Evolutionary conservation across 2,329 filamentous ascomycete species (phyloP), one percentile per base, ranked within the genome.

Genomic region (Colletotrichum magnum): DNA sequence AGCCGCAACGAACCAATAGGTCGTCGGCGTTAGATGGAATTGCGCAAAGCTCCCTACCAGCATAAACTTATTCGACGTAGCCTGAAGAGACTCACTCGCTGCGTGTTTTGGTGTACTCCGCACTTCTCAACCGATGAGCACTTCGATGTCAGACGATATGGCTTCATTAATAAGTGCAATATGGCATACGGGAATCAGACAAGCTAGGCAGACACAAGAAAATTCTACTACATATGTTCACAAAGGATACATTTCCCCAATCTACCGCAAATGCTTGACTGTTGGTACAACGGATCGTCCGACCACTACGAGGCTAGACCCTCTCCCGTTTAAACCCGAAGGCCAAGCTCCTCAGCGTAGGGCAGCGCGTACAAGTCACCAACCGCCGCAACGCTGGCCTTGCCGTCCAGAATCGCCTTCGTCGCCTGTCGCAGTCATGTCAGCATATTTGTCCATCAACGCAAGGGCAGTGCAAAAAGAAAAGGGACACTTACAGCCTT

Each of bases 361-460:
- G 96, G 96, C 79, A 99, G 90, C 77, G 92, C 88, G 82, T 94
- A 92, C 76, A 99, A 88, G 81, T 99, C 96, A 81, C 96, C 96
- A 72, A 98, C 94, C 68, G 94, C 88, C 72, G 94, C 92, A 72
- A 98, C 93, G 62, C 94, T 92, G 59, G 95, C 95, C 88, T 95
- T 98, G 82, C 90, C 90, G 74, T 95, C 92, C 73, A 98, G 86
- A 75, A 98, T 88, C 79, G 91, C 86, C 88, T 97, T 97, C 78
- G 95, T 95, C 78, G 92, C 90, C 95, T 98, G 78, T 58, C 58
- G 61, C 64, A 64, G 9, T 53, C 21, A 76, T 74, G 76, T 79
- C 64, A 77, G 74, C 71, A 77, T 75, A 79, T 36, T 36, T 10
- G 32, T 36, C 32, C 32, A 10, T 36, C 7, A 10, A 36, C 0